Evolutionary conservation across 352 stramenopile genomes (phyloP).

Genomic region (Sclerospora graminicola): DNA sequence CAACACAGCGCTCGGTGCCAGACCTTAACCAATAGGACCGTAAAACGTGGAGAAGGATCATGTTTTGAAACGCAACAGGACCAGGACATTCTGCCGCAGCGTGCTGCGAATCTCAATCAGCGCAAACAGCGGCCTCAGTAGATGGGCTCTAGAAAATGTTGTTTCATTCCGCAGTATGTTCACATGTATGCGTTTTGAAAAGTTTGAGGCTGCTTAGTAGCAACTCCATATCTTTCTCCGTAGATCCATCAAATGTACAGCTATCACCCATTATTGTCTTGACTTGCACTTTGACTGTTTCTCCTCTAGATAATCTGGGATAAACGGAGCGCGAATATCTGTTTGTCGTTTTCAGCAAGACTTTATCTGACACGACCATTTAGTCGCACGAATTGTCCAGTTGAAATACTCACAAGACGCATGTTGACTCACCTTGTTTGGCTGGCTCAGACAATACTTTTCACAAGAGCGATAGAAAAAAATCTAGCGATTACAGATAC

Average conservation of each 20-base stretch:
- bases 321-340: conserved; percentile 95
- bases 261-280: no score
- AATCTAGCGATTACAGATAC: conserved; percentile 98
- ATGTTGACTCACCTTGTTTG: conserved; percentile 16
- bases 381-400: conserved; percentile 87
- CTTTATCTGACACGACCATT: conserved; percentile 89
- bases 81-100: conserved; percentile 33
- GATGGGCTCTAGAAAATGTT: conserved; percentile 64
- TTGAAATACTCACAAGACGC: conserved; percentile 62
- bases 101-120: no score
- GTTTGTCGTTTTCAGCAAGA: conserved; percentile 94
- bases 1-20: conserved; percentile 65
- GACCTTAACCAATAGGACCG: conserved; percentile 84
- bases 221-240: conserved; percentile 63
- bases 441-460: conserved; percentile 73
- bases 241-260: conserved; percentile 41
- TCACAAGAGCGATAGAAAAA: conserved; percentile 94
- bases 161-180: conserved; percentile 59
- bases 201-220: conserved; percentile 44
- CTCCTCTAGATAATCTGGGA: conserved; percentile 88
- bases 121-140: conserved; percentile 64
- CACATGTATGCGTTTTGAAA: conserved; percentile 49
- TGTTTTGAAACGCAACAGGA: conserved; percentile 69
- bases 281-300: conserved; percentile 41
- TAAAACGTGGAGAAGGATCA: no score